These are phyloP conservation scores for Paraphaeosphaeria sporulosa DNA, from an alignment of 2,329 filamentous ascomycete species.

Conservation along the genomic window DNA sequence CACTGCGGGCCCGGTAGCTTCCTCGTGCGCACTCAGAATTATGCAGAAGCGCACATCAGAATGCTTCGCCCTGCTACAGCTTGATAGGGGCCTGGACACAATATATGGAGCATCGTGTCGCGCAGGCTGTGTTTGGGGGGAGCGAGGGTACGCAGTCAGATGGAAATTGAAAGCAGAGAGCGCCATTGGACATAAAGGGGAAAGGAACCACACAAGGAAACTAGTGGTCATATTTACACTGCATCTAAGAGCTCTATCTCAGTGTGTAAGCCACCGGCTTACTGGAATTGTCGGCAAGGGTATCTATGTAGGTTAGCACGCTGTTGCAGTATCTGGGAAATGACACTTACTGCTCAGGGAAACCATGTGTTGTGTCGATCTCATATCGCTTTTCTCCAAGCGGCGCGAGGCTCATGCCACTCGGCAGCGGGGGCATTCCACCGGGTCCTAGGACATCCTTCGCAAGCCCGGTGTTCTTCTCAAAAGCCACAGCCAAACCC, in stretches of 20 bases:
- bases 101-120: no score
- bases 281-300: slow-evolving; percentile 56
- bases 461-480: slow-evolving; percentile 65
- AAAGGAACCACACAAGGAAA: slow-evolving; percentile 22
- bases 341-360: slow-evolving; percentile 55
- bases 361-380: slow-evolving; percentile 72
- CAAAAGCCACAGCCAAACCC: slow-evolving; percentile 74
- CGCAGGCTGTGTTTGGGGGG: no score
- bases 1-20: no score
- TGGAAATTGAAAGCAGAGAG: not conserved
- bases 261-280: slow-evolving; percentile 14
- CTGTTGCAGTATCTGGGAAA: not conserved
- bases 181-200: not conserved
- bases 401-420: slow-evolving; percentile 66
- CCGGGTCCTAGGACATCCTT: slow-evolving; percentile 72
- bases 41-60: no score
- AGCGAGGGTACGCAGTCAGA: not conserved
- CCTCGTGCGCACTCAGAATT: no score
- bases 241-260: slow-evolving; percentile 25
- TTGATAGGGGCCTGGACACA: no score
- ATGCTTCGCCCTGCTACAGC: no score
- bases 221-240: slow-evolving; percentile 39
- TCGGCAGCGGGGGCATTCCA: slow-evolving; percentile 87
- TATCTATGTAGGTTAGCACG: slow-evolving; percentile 44
- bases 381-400: slow-evolving; percentile 75